Evolutionary conservation across 768 basidiomycete genomes (phyloP), one percentile per base, ranked within the genome.

Genomic region (Amylocystis lapponica): DNA sequence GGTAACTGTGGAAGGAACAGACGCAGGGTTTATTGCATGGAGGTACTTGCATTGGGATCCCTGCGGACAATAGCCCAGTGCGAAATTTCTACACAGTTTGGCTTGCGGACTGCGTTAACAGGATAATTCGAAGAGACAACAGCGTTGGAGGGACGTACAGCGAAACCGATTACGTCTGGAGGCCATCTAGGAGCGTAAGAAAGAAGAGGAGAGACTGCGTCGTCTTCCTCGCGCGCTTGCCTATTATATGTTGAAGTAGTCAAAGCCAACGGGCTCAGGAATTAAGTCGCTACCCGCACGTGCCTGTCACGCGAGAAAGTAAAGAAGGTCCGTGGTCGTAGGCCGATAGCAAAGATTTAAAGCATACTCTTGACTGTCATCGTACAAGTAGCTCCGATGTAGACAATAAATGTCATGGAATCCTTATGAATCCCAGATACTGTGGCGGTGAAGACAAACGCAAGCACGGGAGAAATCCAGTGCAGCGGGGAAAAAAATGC

Each of bases 21-120:
- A 34, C 7, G 33, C 16, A 34, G 10, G 43, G 34, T 20, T 31
- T 46, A 11, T 21, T 21, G 58, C 61, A 45, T 71, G 67, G 26
- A 68, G 27, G 55, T 67, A 71, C 27, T 54, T 67, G 56, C 69
- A 71, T 27, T 55, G 57, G 17, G 56, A 50, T 46, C 66, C 69
- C 46, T 63, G 66, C 16, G 62, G 57, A 53, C 67, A 71, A 46
- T 52, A 47, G 27, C 69, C 68, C 26, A 46, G 58, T 32, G 56
- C 48, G 29, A 61, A 60, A 54, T 67, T 62, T 31, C 67, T 59
- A 51, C 68, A 69, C 32, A 63, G 49, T 54, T 63, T 68, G 5
- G 63, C 67, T 66, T 41, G 48, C 31, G 27, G 48, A 27, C 29
- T 36, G 32, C 25, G 22, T 33, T 21, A 33, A 21, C 29, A 27